Percentiles rank a stretch among this genome's conserved stretches.
phyloP scores from a whole-genome alignment of 2,329 filamentous ascomycete genomes.

The Claviceps cyperi region DNA sequence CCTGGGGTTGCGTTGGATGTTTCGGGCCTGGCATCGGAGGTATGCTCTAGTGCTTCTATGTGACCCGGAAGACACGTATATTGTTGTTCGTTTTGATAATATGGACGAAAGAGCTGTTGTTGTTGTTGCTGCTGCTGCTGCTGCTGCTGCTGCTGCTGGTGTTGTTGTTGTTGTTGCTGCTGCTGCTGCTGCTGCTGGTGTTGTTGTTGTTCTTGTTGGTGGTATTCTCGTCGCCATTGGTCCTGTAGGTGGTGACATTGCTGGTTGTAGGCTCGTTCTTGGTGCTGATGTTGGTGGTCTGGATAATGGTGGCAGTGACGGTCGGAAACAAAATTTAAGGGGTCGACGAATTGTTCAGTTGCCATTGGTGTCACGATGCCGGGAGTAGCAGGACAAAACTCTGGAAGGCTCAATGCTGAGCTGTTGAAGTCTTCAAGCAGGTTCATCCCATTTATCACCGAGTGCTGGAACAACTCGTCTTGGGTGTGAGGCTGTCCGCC shows the following conservation, averaged over 20 bases:
- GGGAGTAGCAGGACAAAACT: neutral
- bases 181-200: too few species aligned
- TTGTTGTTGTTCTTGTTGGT: neutral
- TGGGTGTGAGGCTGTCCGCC: neutral
- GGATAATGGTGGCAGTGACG: neutral
- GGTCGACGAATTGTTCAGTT: neutral
- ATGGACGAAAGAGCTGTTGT: neutral
- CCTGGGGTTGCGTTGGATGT: neutral
- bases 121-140: neutral
- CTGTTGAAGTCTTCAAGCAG: neutral
- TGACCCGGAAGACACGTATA: neutral
- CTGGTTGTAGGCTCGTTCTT: neutral
- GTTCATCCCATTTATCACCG: neutral
- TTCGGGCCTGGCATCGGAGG: neutral
- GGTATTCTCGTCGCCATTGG: neutral
- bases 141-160: neutral
- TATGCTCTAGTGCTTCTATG: neutral
- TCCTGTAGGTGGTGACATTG: neutral
- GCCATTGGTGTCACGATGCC: neutral
- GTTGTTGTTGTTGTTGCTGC: neutral
- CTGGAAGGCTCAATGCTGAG: neutral
- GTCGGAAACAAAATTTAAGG: neutral
- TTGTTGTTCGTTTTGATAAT: neutral
- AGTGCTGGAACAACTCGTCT: neutral
- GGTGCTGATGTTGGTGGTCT: neutral